Evolutionary conservation across 1,139 yeast genomes (phyloP).

Genomic region (Pichia sp.): DNA sequence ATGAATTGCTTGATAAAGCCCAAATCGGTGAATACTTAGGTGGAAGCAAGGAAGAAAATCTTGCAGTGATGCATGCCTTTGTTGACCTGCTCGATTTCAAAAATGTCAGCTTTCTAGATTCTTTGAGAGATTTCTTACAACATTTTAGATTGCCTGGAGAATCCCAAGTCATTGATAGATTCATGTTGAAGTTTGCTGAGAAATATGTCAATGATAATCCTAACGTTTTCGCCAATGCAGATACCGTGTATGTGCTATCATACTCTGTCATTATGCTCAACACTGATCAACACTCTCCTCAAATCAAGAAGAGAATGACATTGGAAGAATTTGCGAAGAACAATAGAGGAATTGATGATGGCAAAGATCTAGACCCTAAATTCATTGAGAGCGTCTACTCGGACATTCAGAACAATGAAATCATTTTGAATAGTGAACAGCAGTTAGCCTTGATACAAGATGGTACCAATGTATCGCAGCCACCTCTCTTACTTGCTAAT

Average conservation of each 20-base stretch:
- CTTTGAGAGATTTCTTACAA: constrained; percentile 78
- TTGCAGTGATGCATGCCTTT: constrained; percentile 87
- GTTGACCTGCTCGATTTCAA: constrained; percentile 83
- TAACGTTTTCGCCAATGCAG: constrained; percentile 78
- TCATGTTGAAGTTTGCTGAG: constrained; percentile 95
- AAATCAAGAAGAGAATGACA: constrained; percentile 80
- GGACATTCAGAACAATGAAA: constrained; percentile 78
- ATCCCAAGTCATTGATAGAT: constrained; percentile 94
- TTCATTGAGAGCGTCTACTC: constrained; percentile 60
- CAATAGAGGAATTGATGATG: constrained; percentile 92
- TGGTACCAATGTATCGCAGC: constrained; percentile 21
- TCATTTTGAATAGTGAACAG: constrained; percentile 87
- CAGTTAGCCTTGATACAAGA: constrained; percentile 83
- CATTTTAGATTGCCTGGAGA: constrained; percentile 94
- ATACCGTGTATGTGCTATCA: constrained; percentile 86
- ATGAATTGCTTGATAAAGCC: constrained; percentile 70
- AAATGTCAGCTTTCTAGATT: constrained; percentile 67
- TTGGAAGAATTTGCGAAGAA: constrained; percentile 77
- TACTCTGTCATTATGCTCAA: constrained; percentile 91
- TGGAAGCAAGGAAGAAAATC: constrained; percentile 73
- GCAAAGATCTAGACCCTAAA: constrained; percentile 73
- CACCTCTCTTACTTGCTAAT: constrained; percentile 36
- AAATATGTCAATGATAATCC: constrained; percentile 87
- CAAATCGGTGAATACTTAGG: constrained; percentile 89
- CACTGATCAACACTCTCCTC: constrained; percentile 89